Evolutionary conservation across 257 asterid genomes (phyloP), one percentile per base, ranked within the genome.

Genomic region (Solanum clarkiae): DNA sequence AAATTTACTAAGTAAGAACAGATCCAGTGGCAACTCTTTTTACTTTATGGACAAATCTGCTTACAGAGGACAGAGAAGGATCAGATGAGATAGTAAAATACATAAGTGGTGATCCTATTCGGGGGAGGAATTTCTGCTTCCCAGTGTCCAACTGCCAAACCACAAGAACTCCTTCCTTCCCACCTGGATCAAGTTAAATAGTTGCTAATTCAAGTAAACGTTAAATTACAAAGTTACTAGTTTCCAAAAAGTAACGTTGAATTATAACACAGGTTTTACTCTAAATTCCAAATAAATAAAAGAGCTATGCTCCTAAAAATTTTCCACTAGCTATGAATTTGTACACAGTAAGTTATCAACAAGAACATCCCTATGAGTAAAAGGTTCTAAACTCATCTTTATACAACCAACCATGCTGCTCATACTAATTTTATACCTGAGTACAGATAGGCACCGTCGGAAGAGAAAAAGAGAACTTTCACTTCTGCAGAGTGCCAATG

Each of bases 401-500:
- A 62, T 49, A 45, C 24, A 77, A 77, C 62, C 63, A 49, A 53
- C 69, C 70, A 45, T 16, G 51, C 26, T 29, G 60, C 12, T 42
- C 45, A 65, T 20, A 84, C 53, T 80, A 57, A 84, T 18, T n/a
- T 65, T 60, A 26, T 92, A 97, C 99, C 99, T 91, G 99, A 97
- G 88, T 92, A 97, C 84, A 97, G 88, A 91, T 97, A 92, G 66
- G 97, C 97, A 86, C 98, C 99, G 85, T 97, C 98, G 8, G 97
- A 87, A 83, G 99, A 97, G 89, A 97, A 97, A 94, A 94, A 93
- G 54, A 97, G 93, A 60, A 91, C 87, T 87, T 92, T 92, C 85
- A 97, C 97, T 92, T 87, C 92, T 75, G 97, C 86, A 89, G 99
- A 92, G 90, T 97, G 99, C 98, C 99, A 97, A 87, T 97, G 99